phyloP scores from a whole-genome alignment of 768 basidiomycete species.

The Tricholoma matsutake region DNA sequence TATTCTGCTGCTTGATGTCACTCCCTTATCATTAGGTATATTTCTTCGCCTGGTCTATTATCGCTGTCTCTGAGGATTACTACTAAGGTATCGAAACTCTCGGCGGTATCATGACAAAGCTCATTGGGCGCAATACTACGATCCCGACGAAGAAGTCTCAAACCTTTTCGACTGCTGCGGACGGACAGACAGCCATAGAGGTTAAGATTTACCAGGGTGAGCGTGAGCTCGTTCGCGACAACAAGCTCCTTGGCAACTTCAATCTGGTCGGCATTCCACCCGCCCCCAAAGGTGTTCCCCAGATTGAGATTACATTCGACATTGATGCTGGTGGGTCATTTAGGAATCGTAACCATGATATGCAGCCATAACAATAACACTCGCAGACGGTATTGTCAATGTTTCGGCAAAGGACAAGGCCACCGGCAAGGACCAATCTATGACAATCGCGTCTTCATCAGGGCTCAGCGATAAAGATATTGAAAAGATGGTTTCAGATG shows the following conservation, averaged over 20 bases:
- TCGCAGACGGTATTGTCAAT: constrained; percentile 89
- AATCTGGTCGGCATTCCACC: constrained; percentile 97
- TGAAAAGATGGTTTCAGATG: constrained; percentile 93
- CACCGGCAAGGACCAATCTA: constrained; percentile 85
- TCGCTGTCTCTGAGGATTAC: neutral
- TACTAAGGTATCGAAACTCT: constrained; percentile 85
- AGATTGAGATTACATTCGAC: constrained; percentile 90
- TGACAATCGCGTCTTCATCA: constrained; percentile 97
- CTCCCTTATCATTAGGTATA: constrained; percentile 93
- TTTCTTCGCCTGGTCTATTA: constrained; percentile 8
- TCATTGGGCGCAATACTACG: constrained; percentile 97
- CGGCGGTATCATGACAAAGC: constrained; percentile 99
- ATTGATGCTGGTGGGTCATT: constrained; percentile 81
- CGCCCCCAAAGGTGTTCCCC: constrained; percentile 78
- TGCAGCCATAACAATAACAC: constrained; percentile 7
- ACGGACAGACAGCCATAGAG: constrained; percentile 99
- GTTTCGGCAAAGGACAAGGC: constrained; percentile 96
- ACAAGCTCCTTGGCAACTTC: constrained; percentile 99
- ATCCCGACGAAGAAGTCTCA: constrained; percentile 99
- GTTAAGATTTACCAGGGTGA: constrained; percentile 99
- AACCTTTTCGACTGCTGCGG: constrained; percentile 97
- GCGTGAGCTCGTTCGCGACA: constrained; percentile 97
- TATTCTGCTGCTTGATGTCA: constrained; percentile 91
- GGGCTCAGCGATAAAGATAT: constrained; percentile 97
- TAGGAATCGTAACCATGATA: neutral